Conservation (phyloP, 148 eudicot genomes). For the Rhododendron molle region DNA sequence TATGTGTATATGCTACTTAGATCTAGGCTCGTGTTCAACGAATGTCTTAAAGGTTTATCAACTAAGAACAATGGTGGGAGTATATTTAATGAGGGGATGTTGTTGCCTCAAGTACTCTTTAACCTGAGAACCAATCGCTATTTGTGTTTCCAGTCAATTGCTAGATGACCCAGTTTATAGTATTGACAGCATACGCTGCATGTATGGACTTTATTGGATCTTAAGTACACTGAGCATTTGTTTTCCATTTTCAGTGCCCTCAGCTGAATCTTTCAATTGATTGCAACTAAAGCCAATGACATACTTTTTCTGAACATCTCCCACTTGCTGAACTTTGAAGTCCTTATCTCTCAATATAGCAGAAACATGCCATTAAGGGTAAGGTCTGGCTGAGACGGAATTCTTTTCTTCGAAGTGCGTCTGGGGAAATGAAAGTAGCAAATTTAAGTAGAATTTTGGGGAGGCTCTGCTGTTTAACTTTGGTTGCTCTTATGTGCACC, state of each 20-base stretch:
- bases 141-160: background rate
- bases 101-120: background rate
- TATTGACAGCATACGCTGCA: background rate
- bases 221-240: background rate
- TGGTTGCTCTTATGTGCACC: slow-evolving; percentile 47
- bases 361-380: background rate
- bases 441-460: slow-evolving; percentile 44
- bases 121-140: background rate
- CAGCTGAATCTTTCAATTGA: background rate
- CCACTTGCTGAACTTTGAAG: background rate
- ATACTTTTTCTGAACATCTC: background rate
- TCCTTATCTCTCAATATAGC: slow-evolving; percentile 1
- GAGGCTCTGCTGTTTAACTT: slow-evolving; percentile 44
- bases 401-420: slow-evolving; percentile 12
- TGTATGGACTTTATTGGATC: background rate
- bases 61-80: background rate
- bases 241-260: slow-evolving; percentile 6
- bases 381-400: slow-evolving; percentile 7
- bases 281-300: background rate
- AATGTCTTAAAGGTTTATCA: background rate
- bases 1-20: background rate
- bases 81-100: background rate
- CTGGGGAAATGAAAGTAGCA: slow-evolving; percentile 61
- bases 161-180: background rate
- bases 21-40: background rate